Conservation (phyloP, 305 asterid genomes). For the Fraxinus angustifolia region DNA sequence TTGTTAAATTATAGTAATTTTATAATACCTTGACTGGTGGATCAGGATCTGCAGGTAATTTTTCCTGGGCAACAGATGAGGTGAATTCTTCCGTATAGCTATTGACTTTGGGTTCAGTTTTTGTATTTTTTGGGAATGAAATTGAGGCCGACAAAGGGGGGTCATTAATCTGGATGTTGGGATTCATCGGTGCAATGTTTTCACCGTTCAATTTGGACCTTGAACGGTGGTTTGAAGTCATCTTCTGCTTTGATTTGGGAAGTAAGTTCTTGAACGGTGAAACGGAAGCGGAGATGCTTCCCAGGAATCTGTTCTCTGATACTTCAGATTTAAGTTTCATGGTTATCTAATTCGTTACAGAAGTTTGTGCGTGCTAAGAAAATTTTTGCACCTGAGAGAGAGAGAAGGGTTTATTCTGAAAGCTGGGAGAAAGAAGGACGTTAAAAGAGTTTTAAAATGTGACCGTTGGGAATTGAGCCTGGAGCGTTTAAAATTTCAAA, state of each 20-base stretch:
- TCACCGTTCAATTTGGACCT: conserved; percentile 46
- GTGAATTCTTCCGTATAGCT: conserved; percentile 27
- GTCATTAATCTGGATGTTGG: conserved; percentile 62
- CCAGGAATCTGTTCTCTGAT: conserved; percentile 61
- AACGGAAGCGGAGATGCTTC: conserved; percentile 54
- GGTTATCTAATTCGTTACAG: not conserved
- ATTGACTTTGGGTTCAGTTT: conserved; percentile 22
- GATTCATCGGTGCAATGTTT: conserved; percentile 62
- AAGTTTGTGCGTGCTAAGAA: not conserved
- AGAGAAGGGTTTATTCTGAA: conserved; percentile 23
- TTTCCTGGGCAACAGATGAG: conserved; percentile 29
- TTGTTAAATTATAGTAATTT: not conserved
- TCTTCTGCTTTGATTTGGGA: conserved; percentile 57
- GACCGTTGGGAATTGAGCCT: conserved; percentile 47
- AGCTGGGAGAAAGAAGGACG: conserved; percentile 20
- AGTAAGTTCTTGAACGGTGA: conserved; percentile 57
- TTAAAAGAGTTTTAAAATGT: conserved; percentile 18
- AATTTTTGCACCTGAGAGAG: not conserved
- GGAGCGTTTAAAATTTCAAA: conserved; percentile 45
- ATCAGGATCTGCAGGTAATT: conserved; percentile 35
- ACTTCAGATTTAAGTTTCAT: conserved; percentile 33
- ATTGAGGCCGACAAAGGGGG: conserved; percentile 55
- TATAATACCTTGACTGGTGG: conserved; percentile 66
- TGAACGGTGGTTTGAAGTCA: conserved; percentile 36
- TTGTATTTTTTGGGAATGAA: conserved; percentile 45